Base-by-base conservation (phyloP, 139 green algal genomes). In the Coccomyxa sp. region DNA sequence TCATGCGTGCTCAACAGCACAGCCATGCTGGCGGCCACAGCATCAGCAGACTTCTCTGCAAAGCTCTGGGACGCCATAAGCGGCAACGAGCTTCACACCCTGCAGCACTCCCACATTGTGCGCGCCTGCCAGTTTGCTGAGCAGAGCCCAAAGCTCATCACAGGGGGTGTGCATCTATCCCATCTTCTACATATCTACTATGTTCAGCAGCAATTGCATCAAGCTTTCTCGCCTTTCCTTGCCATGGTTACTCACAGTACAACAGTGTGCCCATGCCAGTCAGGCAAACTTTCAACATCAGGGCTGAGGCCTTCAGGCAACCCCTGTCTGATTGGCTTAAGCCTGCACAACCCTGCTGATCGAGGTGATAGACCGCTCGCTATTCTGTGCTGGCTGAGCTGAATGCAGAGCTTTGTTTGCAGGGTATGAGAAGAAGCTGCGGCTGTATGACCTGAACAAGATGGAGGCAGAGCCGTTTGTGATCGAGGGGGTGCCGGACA, bases 21-120 rank as follows among this genome's bases (percentile, higher is more conserved):
- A 0, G 97, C 96, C 0, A 88, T 97, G 41, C 83, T 95, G 24
- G 95, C 88, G 5, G 95, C 94, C 29, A 99, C 97, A 7, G 97
- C 85, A 16, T 96, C 89, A 12, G 97, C 95, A 12, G 97, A 99
- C 83, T 99, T 99, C 84, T 92, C 84, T 16, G 95, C 96, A 31
- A 88, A 91, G 35, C 75, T 98, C 9, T 99, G 97, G 97, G 92
- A 99, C 70, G 97, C 97, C 8, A 88, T 98, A 74, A 94, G 88
- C 5, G 97, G 97, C 22, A 88, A 96, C 39, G 90, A 97, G 82
- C 81, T 95, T 73, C 90, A 96, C 70, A 81, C 86, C 27, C 97
- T 98, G 58, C 81, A 93, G 74, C 95, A 99, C 80, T 92, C 92
- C 70, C 94, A 99, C 85, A 99, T 99, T 68, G 96, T 97, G 34